Base-by-base conservation (phyloP, 495 filamentous ascomycete species). In the Penicillium egyptiacum region DNA sequence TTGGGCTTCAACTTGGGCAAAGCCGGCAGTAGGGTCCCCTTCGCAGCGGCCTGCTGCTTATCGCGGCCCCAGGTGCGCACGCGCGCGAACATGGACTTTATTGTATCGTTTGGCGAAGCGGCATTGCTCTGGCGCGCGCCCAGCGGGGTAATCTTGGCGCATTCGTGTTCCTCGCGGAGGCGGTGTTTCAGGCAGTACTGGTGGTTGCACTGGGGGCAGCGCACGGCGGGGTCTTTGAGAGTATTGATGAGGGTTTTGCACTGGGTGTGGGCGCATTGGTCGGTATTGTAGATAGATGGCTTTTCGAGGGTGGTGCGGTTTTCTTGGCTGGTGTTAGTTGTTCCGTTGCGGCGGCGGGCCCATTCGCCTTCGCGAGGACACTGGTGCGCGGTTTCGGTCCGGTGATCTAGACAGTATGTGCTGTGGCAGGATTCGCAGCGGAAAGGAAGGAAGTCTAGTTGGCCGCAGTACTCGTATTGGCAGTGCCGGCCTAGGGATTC, bases 371-470 rank as follows among this genome's bases (percentile, higher is more conserved):
- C 87, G 53, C 88, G 83, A 16, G 87, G 61, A 70, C 94, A 98
- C 63, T 81, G 79, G 78, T 98, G 94, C 0, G 88, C 76, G 47
- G 83, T 82, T 74, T 97, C 93, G 66, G 85, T 88, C 52, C 94
- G 90, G 81, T 98, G 94, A 69, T 97, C 91, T 67, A 95, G 88
- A 71, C 94, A 98, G 81, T 85, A 98, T 46, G 87, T 95, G 45
- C 86, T 81, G 64, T 75, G 77, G 66, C 94, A 98, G 69, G 87
- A 92, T 73, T 94, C 88, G 80, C 94, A 98, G 62, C 84, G 81
- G 77, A 97, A 98, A 39, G 94, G 94, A 11, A 98, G 87, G 77
- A 98, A 98, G 76, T 98, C 95, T 45, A 98, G 89, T 66, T 89
- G 87, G 69, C 92, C 86, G 82, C 94, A 98, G 81, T 90, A 92